Evolutionary conservation across 1,139 yeast species (phyloP), one percentile per base, ranked within the genome.

Genomic region (Magnusiomyces suaveolens): DNA sequence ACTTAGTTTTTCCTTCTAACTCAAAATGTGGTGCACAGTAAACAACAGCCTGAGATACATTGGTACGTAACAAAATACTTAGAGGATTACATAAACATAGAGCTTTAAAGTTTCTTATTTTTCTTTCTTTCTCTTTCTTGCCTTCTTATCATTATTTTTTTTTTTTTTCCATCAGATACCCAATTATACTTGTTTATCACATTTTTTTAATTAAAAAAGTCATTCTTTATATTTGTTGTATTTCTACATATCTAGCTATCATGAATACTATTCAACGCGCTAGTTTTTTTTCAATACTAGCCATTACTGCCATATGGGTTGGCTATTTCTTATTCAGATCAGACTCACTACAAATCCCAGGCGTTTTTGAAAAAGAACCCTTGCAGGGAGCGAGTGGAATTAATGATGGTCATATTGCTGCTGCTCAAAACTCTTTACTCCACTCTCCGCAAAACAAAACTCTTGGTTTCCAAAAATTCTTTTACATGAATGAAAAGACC

Each of bases 401-500:
- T 29, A 6, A 29, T 12, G 10, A 6, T 29, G 33, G 10, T 6
- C 6, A 29, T 29, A 29, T 12, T 29, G 33, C 33, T 29, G 12
- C 12, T 29, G 6, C 33, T 6, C 12, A 29, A 6, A 16, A 36
- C 18, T 36, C 41, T 8, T 36, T 36, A 36, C 41, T 36, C 18
- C 41, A 16, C 4, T 36, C 41, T 14, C 41, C 41, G 3, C 41
- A 36, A 8, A 60, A 60, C 48, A 32, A 58, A 8, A 60, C 63
- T 1, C 48, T 60, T 8, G 63, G 63, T 3, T 60, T 60, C 52
- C 50, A 55, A 16, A 52, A 55, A 24, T 53, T 60, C 39, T 43
- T 48, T 12, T 60, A 54, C 48, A 50, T 60, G 18, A 60, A 59
- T 50, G 43, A 57, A 1, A 52, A 51, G n/a, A 36, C 52, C 18